Percentiles rank a stretch among this genome's conserved stretches.
phyloP scores from a whole-genome alignment of 2,329 filamentous ascomycete genomes.

The Sphaerostilbella broomeana region DNA sequence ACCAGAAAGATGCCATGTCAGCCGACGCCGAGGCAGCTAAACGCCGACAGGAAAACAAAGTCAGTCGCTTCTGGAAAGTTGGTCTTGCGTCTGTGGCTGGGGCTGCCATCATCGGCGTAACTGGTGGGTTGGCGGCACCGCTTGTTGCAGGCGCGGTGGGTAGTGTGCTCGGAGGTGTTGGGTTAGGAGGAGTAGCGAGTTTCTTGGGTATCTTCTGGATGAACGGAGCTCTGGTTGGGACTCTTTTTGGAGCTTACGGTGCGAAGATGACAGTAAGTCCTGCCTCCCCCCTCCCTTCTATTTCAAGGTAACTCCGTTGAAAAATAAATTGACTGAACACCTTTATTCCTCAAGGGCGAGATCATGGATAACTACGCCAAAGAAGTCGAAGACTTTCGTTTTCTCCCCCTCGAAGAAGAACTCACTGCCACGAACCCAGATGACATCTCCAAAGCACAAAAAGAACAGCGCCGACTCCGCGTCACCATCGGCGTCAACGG shows the following conservation, averaged over 20 bases:
- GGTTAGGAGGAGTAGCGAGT: constrained; percentile 76
- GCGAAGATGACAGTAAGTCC: constrained; percentile 57
- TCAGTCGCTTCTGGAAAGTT: constrained; percentile 78
- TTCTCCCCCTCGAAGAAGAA: constrained; percentile 61
- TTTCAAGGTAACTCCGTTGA: background rate
- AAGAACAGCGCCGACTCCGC: constrained; percentile 50
- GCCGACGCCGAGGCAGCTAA: constrained; percentile 72
- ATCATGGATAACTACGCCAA: constrained; percentile 85
- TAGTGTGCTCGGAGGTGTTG: constrained; percentile 76
- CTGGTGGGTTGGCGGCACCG: constrained; percentile 83
- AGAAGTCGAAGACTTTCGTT: constrained; percentile 75
- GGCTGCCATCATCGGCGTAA: constrained; percentile 84
- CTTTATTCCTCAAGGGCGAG: constrained; percentile 47
- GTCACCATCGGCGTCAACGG: constrained; percentile 84
- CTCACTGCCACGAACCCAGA: constrained; percentile 25
- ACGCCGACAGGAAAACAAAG: constrained; percentile 62
- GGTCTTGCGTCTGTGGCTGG: constrained; percentile 83
- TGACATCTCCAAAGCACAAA: constrained; percentile 15
- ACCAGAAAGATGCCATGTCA: constrained; percentile 48
- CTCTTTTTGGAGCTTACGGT: constrained; percentile 83
- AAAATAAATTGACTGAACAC: rapidly evolving
- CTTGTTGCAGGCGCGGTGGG: constrained; percentile 81
- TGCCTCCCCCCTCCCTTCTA: background rate
- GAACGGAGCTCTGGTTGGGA: constrained; percentile 77
- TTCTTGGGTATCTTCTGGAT: constrained; percentile 83